Conservation (phyloP, 371 early-diverging fungal genomes). For the Haplosporangium sp. region DNA sequence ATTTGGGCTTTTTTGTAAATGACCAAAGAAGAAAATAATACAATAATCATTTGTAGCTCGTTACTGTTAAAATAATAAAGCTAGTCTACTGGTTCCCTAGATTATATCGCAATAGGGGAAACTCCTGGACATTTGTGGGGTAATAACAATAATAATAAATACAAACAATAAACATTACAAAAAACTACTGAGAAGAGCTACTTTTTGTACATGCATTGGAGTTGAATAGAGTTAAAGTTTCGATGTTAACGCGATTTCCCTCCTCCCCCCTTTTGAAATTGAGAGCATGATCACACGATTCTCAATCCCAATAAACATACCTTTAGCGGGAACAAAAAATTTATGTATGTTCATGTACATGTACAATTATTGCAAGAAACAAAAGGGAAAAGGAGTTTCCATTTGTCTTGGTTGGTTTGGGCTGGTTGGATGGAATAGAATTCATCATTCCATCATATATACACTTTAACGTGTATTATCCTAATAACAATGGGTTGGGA, state of each 20-base stretch:
- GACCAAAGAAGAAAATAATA: background rate
- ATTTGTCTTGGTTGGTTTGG: no score
- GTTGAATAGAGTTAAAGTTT: background rate
- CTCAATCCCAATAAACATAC: no score
- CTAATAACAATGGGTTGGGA: no score
- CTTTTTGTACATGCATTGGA: background rate
- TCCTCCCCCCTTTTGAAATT: background rate
- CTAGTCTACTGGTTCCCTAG: no score
- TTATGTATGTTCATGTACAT: background rate
- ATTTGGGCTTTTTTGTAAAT: background rate
- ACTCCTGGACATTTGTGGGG: no score
- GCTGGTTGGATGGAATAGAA: no score
- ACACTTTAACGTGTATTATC: no score
- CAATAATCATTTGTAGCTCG: background rate
- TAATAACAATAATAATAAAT: no score
- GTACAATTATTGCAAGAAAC: background rate
- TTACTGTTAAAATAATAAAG: background rate
- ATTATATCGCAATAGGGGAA: no score
- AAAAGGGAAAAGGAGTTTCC: background rate
- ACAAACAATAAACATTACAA: no score
- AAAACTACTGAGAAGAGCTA: background rate
- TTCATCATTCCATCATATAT: no score
- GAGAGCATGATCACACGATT: constrained; percentile 3
- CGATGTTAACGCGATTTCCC: background rate
- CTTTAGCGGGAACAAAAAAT: background rate